Evolutionary conservation across 768 basidiomycete species (phyloP).

Genomic region (Punctularia strigosozonata): DNA sequence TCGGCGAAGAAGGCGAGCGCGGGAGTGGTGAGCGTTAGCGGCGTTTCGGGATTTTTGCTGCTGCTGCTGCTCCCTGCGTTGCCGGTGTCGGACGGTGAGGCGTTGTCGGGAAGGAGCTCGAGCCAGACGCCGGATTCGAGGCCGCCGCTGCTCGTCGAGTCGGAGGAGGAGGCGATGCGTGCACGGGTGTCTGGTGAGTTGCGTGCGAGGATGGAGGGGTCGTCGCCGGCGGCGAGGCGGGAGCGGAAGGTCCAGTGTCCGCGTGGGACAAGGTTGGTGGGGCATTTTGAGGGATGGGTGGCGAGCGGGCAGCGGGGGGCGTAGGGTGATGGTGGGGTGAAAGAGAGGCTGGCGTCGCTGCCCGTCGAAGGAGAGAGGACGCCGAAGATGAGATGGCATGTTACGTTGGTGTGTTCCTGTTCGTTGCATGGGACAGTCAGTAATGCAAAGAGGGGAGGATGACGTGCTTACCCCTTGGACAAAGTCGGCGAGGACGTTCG

Average conservation of each 20-base stretch:
- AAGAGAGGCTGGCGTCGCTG: constrained; percentile 12
- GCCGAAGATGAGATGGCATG: constrained; percentile 46
- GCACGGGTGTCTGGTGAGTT: no score
- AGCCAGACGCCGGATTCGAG: constrained; percentile 52
- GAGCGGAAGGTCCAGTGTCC: constrained; percentile 24
- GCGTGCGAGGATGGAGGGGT: constrained; percentile 27
- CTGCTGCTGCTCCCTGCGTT: not conserved
- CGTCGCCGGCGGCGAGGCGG: constrained; percentile 26
- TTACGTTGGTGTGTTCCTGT: constrained; percentile 35
- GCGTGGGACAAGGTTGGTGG: constrained; percentile 15
- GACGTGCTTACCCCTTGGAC: constrained; percentile 36
- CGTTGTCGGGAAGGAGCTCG: constrained; percentile 25
- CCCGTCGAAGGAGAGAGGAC: constrained; percentile 23
- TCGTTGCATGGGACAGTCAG: not conserved
- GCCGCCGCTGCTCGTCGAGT: constrained; percentile 39
- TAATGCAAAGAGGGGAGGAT: not conserved
- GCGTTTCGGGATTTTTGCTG: constrained; percentile 23
- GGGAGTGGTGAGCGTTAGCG: constrained; percentile 33
- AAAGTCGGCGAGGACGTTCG: constrained; percentile 47
- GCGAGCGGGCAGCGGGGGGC: constrained; percentile 48
- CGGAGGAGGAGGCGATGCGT: no score
- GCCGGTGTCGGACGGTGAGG: not conserved
- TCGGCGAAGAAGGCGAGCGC: constrained; percentile 49
- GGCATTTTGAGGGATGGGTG: constrained; percentile 32
- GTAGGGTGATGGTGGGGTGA: constrained; percentile 43